Base-by-base conservation (phyloP, 108 stramenopile genomes). In the Cylindrotheca fusiformis region DNA sequence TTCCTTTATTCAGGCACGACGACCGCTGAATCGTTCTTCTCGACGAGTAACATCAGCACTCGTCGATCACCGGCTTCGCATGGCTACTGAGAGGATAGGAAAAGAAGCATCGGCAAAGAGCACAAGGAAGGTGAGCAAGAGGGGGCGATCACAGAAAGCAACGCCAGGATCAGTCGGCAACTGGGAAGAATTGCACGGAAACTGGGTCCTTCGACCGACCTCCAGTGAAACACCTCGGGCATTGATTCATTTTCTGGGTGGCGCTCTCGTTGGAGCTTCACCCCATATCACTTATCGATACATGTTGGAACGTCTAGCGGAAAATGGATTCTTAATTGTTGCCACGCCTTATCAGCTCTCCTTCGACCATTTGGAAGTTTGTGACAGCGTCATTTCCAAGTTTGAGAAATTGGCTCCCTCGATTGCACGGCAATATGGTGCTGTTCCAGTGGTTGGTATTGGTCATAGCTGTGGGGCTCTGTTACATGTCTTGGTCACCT, bases 321-420 rank as follows among this genome's bases (percentile, higher is more conserved):
- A 83, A 21, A 64, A 83, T 55, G 93, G 93, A 12, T 97, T 86
- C 66, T 66, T 96, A 19, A 78, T 97, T 31, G 88, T 97, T 12
- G 97, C 97, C 0, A 97, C 97, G 27, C 97, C 97, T 1, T 96
- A 92, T 71, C 68, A 83, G n/a, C 63, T 97, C 45, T 81, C 81
- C 55, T 96, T 97, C 74, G 94, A 97, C 69, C 93, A 96, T 78
- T 68, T 95, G 45, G 23, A 60, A 6, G 85, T 87, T 12, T 95
- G 95, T 64, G 96, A 97, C 74, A 78, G 71, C 33, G 74, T 97
- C 32, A 76, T 95, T 56, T 72, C 67, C 26, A 74, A 75, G 24
- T 96, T 95, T 65, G 96, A 97, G 74, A 55, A 51, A n/a, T 72
- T 89, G 27, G 90, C 90, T n/a, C 82, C 85, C 30, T 69, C 76